Conservation (phyloP, 2,329 filamentous ascomycete species). For the Cladobotryum mycophilum region DNA sequence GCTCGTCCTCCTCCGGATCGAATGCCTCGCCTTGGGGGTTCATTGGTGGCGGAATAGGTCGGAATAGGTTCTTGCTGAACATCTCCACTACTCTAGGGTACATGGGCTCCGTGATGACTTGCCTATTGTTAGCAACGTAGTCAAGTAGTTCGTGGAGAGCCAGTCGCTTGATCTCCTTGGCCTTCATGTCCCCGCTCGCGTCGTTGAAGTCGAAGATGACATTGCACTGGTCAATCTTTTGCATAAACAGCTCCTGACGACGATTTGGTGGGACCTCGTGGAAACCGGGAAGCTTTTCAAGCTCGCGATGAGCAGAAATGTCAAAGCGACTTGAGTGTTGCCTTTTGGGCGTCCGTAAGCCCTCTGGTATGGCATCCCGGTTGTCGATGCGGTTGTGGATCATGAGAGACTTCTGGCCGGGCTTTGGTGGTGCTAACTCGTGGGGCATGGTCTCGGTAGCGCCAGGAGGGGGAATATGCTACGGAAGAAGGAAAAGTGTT, state of each 20-base stretch:
- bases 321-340: conserved; percentile 98
- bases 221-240: conserved; percentile 99
- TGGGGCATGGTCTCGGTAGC: conserved; percentile 97
- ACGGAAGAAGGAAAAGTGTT: background rate
- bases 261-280: conserved; percentile 95
- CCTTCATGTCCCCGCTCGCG: conserved; percentile 97
- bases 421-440: conserved; percentile 89
- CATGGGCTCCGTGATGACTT: conserved; percentile 98
- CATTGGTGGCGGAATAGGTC: conserved; percentile 92
- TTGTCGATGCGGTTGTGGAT: conserved; percentile 82
- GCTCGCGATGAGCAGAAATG: conserved; percentile 90
- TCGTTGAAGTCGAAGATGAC: conserved; percentile 99
- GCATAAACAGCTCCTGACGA: conserved; percentile 96
- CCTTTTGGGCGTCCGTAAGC: conserved; percentile 87
- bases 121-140: conserved; percentile 96
- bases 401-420: conserved; percentile 79
- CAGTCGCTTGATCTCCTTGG: conserved; percentile 97
- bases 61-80: conserved; percentile 98
- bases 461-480: conserved; percentile 87
- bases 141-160: conserved; percentile 93
- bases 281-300: conserved; percentile 96
- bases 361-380: conserved; percentile 86
- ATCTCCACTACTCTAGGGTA: conserved; percentile 97
- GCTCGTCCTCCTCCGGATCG: conserved; percentile 97
- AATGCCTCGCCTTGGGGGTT: conserved; percentile 98